phyloP scores from a whole-genome alignment of 2,329 filamentous ascomycete species.

The Aaosphaeria pasadenensis region DNA sequence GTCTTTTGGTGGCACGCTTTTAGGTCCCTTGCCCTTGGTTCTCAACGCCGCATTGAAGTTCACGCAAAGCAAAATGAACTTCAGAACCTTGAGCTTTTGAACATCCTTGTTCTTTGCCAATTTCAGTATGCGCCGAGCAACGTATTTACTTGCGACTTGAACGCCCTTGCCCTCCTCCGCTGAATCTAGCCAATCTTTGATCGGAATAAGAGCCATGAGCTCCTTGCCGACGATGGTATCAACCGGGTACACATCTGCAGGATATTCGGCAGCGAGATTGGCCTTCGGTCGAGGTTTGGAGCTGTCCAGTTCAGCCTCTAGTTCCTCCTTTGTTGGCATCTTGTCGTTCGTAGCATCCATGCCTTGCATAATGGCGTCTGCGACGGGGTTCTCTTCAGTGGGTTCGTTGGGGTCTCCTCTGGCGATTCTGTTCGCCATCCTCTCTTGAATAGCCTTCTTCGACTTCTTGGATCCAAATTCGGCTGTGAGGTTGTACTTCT shows the following conservation, averaged over 20 bases:
- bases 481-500: slow-evolving; percentile 67
- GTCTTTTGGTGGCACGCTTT: slow-evolving; percentile 58
- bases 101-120: slow-evolving; percentile 53
- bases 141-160: slow-evolving; percentile 59
- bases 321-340: slow-evolving; percentile 66
- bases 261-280: slow-evolving; percentile 63
- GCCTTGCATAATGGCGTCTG: slow-evolving; percentile 54
- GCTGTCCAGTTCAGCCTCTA: slow-evolving; percentile 63
- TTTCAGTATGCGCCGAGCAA: slow-evolving; percentile 61
- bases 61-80: slow-evolving; percentile 48
- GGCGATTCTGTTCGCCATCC: slow-evolving; percentile 68
- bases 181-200: slow-evolving; percentile 72
- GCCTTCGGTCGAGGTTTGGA: slow-evolving; percentile 71
- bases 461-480: slow-evolving; percentile 85
- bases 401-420: slow-evolving; percentile 17
- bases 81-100: slow-evolving; percentile 46
- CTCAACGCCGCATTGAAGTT: slow-evolving; percentile 45
- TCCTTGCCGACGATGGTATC: slow-evolving; percentile 65
- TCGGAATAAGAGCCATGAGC: slow-evolving; percentile 63
- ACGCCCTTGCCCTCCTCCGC: slow-evolving; percentile 59
- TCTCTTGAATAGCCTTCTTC: slow-evolving; percentile 69
- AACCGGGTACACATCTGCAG: slow-evolving; percentile 71
- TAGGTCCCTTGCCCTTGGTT: slow-evolving; percentile 34
- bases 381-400: slow-evolving; percentile 25
- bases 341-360: slow-evolving; percentile 61